Evolutionary conservation across 2,329 filamentous ascomycete species (phyloP).

Genomic region (Colletotrichum euphorbiae): DNA sequence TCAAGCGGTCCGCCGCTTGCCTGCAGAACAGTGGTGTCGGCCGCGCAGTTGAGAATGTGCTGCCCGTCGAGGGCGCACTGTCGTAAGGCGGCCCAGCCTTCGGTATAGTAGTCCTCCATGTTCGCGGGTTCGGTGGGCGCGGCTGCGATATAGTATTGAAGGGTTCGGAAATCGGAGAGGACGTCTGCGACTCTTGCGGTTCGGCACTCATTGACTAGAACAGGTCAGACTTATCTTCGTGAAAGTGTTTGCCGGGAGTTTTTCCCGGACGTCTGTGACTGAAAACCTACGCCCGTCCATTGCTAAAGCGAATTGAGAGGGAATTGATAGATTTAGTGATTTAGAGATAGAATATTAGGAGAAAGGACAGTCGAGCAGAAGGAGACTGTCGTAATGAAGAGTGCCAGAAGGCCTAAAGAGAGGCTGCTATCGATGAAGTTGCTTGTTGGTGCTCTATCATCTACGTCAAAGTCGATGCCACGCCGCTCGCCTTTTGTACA

Average conservation of each 20-base stretch:
- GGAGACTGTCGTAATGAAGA: not conserved
- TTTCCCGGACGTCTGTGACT: not conserved
- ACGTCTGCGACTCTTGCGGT: conserved; percentile 71
- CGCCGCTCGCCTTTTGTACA: conserved; percentile 35
- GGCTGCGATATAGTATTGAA: conserved; percentile 72
- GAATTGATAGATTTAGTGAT: not conserved
- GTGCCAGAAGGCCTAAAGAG: not conserved
- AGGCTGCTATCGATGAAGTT: conserved; percentile 10
- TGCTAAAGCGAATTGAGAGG: not conserved
- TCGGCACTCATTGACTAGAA: conserved; percentile 69
- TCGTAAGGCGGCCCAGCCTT: conserved; percentile 71
- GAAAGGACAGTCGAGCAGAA: not conserved
- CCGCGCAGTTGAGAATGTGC: conserved; percentile 73
- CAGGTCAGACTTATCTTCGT: not conserved
- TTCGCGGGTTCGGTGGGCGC: conserved; percentile 66
- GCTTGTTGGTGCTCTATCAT: conserved; percentile 5
- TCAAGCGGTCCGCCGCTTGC: conserved; percentile 66
- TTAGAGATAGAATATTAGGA: not conserved
- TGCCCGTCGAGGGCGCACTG: conserved; percentile 73
- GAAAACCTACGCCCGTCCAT: conserved; percentile 40
- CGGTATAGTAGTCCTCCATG: conserved; percentile 70
- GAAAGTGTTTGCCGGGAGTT: too few species aligned
- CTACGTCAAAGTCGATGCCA: conserved; percentile 9
- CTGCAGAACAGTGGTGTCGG: conserved; percentile 69
- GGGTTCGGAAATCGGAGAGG: conserved; percentile 69